Conservation (phyloP, 495 filamentous ascomycete species). For the Daldinia caldariorum region DNA sequence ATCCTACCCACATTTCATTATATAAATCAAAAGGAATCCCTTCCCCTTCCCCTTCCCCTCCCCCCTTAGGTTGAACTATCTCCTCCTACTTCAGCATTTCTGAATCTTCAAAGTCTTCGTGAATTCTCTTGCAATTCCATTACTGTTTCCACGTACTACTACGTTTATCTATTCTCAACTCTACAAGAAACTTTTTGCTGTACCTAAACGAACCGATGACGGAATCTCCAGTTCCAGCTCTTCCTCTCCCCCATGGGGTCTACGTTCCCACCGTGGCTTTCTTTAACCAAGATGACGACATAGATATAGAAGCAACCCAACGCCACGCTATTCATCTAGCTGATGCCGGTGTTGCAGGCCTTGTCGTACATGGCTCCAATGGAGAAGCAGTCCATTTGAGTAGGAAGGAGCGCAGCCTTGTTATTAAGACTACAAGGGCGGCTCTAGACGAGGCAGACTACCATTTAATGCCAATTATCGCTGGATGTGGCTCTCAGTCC, state of each 20-base stretch:
- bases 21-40: constrained; percentile 3
- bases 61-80: constrained; percentile 6
- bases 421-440: constrained; percentile 79
- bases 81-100: constrained; percentile 4
- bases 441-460: constrained; percentile 73
- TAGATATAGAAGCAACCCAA: constrained; percentile 73
- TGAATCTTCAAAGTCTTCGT: neutral
- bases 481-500: constrained; percentile 84
- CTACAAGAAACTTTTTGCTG: constrained; percentile 4
- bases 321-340: constrained; percentile 78
- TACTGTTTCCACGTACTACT: neutral
- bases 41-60: no score
- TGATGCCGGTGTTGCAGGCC: constrained; percentile 73
- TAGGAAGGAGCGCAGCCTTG: constrained; percentile 71
- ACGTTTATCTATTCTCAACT: neutral
- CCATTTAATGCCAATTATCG: constrained; percentile 76
- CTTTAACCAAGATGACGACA: constrained; percentile 65
- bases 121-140: neutral
- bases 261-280: constrained; percentile 78
- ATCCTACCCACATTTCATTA: neutral
- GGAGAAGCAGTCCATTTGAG: constrained; percentile 87
- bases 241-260: constrained; percentile 60
- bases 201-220: constrained; percentile 34
- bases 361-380: constrained; percentile 86
- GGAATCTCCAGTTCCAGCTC: constrained; percentile 27